Evolutionary conservation across 768 basidiomycete genomes (phyloP).

Genomic region (Steccherinum ochraceum): DNA sequence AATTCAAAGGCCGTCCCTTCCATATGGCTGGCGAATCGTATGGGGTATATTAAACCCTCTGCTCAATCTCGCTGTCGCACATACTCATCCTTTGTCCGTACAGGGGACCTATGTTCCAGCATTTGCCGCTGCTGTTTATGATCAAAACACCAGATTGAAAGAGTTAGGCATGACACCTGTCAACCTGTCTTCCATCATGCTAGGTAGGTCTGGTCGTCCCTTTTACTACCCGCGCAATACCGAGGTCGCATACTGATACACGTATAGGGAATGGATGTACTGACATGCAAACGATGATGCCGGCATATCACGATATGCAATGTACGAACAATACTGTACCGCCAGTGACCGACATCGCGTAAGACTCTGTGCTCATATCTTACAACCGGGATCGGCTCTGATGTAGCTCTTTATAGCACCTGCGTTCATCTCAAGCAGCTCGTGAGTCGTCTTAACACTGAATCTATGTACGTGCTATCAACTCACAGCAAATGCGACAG

Average conservation of each 20-base stretch:
- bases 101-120: conserved; percentile 49
- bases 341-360: conserved; percentile 43
- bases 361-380: conserved; percentile 2
- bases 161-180: conserved; percentile 42
- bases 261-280: conserved; percentile 39
- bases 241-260: too few species aligned
- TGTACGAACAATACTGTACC: conserved; percentile 39
- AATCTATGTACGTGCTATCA: background rate
- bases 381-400: too few species aligned
- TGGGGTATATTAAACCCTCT: conserved; percentile 34
- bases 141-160: conserved; percentile 36
- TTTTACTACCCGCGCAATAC: too few species aligned
- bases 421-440: conserved; percentile 40
- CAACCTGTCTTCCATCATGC: conserved; percentile 43
- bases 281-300: conserved; percentile 30
- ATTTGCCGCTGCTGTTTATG: conserved; percentile 42
- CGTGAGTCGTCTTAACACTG: conserved; percentile 18
- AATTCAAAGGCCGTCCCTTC: conserved; percentile 57
- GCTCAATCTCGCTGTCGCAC: background rate
- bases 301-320: conserved; percentile 45
- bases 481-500: background rate
- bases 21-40: conserved; percentile 44
- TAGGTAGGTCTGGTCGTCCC: conserved; percentile 38
- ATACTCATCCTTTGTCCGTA: background rate
- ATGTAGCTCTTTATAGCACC: conserved; percentile 14